Percentiles rank a stretch among this genome's conserved stretches.
These are phyloP conservation scores for Tulasnella sp. DNA, from an alignment of 768 basidiomycete species.

Conservation along the genomic window DNA sequence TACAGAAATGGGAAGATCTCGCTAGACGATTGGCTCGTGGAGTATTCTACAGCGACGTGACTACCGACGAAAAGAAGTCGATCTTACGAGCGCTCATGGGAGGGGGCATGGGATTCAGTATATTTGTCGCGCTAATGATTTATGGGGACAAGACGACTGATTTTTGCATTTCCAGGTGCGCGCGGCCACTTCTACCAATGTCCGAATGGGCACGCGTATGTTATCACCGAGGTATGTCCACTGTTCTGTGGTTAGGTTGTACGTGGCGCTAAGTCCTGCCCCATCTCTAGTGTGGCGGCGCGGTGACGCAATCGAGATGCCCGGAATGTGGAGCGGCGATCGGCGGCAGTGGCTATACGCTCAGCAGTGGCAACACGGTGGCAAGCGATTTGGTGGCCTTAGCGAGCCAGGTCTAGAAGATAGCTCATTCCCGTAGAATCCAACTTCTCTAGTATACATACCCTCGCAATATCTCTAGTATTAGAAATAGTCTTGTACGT, in stretches of 20 bases:
- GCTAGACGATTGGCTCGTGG: constrained; percentile 31
- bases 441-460: neutral
- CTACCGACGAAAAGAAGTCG: constrained; percentile 41
- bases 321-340: constrained; percentile 22
- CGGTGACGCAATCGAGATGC: constrained; percentile 15
- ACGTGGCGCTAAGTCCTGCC: neutral
- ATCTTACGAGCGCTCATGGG: constrained; percentile 41
- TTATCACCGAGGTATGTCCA: constrained; percentile 19
- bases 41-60: constrained; percentile 43
- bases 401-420: neutral
- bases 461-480: neutral
- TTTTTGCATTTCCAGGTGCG: neutral
- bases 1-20: constrained; percentile 39
- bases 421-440: constrained; percentile 1
- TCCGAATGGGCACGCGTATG: constrained; percentile 20
- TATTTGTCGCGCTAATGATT: neutral
- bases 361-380: constrained; percentile 15
- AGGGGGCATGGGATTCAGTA: neutral
- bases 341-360: constrained; percentile 18
- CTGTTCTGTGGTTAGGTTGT: neutral
- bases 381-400: constrained; percentile 17
- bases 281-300: constrained; percentile 11
- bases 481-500: neutral
- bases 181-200: constrained; percentile 19
- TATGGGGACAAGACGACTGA: neutral